Evolutionary conservation across 257 asterid species (phyloP), one percentile per base, ranked within the genome.

Genomic region (Salvia splendens): DNA sequence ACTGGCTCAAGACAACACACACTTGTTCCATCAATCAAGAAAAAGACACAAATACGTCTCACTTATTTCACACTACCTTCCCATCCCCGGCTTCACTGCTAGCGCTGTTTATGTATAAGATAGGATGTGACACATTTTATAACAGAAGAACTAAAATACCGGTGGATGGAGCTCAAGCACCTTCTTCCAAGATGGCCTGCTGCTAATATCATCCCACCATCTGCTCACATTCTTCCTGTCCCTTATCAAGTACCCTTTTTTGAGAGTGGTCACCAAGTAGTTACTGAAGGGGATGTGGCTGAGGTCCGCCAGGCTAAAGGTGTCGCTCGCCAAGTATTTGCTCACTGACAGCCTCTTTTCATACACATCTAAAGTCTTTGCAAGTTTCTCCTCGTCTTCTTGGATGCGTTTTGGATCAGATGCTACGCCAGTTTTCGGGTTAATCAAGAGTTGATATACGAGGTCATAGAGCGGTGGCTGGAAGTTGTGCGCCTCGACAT

Each of bases 191-290:
- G 82, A 75, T 0, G 85, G 80, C 71, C 88, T 69, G 47, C 17
- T 83, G 49, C 88, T 77, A 8, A 80, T 75, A 59, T 66, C 80
- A 70, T 83, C 83, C 88, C 85, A 83, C 88, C 83, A 83, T 2
- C 75, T 69, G 28, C 78, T 80, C 74, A 83, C 88, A 42, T 70
- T 80, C 45, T 78, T 76, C 77, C 85, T 74, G 5, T 76, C 75
- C 71, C 70, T 80, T 12, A 80, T 73, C 83, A 83, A 11, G 32
- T 80, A 62, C 75, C 70, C 79, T 67, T 64, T 77, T 60, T 49
- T 71, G 24, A 73, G 4, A 17, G 64, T 60, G 54, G 47, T 72
- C 70, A 77, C 5, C 74, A 83, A 58, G 64, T 45, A 70, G 38
- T 80, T 73, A 3, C 54, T 64, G 15, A 83, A 81, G 2, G 86